Percentiles rank a stretch among this genome's conserved stretches.
phyloP scores from a whole-genome alignment of 805 yeast genomes.

The Saturnispora zaruensis region DNA sequence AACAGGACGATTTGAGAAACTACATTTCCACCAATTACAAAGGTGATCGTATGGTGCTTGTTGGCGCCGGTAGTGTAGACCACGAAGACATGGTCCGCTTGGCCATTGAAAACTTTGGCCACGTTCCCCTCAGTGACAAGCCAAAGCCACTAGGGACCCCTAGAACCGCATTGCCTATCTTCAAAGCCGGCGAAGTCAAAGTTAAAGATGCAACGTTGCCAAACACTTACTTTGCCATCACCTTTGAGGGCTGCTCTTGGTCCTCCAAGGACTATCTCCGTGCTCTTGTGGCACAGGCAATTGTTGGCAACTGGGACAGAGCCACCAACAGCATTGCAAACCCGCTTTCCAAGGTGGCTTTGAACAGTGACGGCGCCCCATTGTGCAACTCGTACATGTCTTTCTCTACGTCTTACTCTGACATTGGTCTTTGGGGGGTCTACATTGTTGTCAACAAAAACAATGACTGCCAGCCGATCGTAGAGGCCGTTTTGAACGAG shows the following conservation, averaged over 20 bases:
- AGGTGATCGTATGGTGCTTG: constrained; percentile 97
- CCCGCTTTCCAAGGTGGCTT: constrained; percentile 58
- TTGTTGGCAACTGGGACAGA: constrained; percentile 96
- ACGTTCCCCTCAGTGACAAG: constrained; percentile 43
- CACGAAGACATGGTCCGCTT: constrained; percentile 73
- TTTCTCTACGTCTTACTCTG: constrained; percentile 93
- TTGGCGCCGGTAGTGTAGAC: constrained; percentile 90
- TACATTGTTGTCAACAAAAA: constrained; percentile 79
- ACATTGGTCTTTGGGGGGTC: constrained; percentile 96
- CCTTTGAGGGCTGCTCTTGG: constrained; percentile 99
- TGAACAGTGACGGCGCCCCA: constrained; percentile 46
- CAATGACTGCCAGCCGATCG: constrained; percentile 54
- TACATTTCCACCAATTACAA: constrained; percentile 83
- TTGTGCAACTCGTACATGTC: constrained; percentile 94
- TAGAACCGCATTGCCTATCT: constrained; percentile 66
- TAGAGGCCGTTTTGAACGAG: constrained; percentile 71
- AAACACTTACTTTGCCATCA: constrained; percentile 82
- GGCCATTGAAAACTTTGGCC: constrained; percentile 73
- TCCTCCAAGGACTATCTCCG: constrained; percentile 90
- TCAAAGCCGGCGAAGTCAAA: constrained; percentile 79
- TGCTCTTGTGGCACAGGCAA: constrained; percentile 92
- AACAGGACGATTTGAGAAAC: constrained; percentile 63
- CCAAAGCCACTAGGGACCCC: constrained; percentile 67
- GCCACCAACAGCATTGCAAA: constrained; percentile 77
- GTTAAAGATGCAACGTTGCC: constrained; percentile 78